Percentiles rank a stretch among this genome's conserved stretches.
These are phyloP conservation scores for Polychaeton citri DNA, from an alignment of 2,329 filamentous ascomycete species.

Conservation along the genomic window DNA sequence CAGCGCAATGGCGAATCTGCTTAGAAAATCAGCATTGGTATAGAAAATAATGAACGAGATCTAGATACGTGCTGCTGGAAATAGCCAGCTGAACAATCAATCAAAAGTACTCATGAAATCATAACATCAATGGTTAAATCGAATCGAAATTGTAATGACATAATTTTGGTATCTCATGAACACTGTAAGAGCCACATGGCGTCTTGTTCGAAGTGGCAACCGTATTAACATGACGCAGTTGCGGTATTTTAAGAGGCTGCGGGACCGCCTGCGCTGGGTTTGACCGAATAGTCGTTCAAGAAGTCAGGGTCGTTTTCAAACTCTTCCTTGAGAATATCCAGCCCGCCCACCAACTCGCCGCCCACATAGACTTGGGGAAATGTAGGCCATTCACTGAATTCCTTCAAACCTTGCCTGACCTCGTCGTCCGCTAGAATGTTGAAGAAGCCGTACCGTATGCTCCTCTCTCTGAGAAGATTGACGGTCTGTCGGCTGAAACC, in stretches of 20 bases:
- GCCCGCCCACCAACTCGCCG: slow-evolving; percentile 79
- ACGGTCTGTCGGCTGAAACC: slow-evolving; percentile 90
- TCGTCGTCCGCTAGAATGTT: slow-evolving; percentile 97
- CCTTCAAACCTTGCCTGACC: slow-evolving; percentile 89
- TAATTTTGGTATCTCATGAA: too few relatives aligned
- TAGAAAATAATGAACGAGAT: too few relatives aligned
- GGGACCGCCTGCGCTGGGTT: not conserved
- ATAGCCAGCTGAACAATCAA: too few relatives aligned
- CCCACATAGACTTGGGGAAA: slow-evolving; percentile 90
- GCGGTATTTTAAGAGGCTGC: not conserved
- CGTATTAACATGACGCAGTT: too few relatives aligned
- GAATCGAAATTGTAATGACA: too few relatives aligned
- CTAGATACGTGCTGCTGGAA: too few relatives aligned
- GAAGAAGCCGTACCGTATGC: slow-evolving; percentile 96
- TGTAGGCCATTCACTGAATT: slow-evolving; percentile 96
- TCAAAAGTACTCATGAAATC: too few relatives aligned
- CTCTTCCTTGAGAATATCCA: slow-evolving; percentile 96
- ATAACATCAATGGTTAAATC: too few relatives aligned
- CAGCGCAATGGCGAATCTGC: not conserved
- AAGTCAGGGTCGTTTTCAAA: slow-evolving; percentile 73
- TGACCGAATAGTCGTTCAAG: slow-evolving; percentile 55
- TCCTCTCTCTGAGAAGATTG: slow-evolving; percentile 70
- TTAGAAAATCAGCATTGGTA: too few relatives aligned
- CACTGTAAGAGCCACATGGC: too few relatives aligned
- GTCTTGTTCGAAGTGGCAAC: too few relatives aligned